Conservation (phyloP, 2,329 filamentous ascomycete species). For the Arthrobotrys conoides region DNA sequence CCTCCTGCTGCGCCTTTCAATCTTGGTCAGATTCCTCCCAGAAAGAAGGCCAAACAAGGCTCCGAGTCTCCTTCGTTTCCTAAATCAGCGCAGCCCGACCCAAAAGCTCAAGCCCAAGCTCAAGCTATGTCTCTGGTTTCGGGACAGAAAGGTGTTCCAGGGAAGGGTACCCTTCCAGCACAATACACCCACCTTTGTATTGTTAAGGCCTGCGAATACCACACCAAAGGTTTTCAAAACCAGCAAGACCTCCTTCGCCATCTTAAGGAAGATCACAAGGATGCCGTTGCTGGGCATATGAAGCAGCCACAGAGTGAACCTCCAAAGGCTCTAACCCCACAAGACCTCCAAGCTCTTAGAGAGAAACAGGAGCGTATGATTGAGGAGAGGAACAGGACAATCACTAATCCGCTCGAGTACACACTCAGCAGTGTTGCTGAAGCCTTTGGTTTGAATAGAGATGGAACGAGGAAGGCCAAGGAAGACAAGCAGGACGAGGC, state of each 20-base stretch:
- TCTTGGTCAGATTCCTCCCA: slow-evolving; percentile 41
- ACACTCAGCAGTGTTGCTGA: slow-evolving; percentile 51
- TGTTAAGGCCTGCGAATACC: slow-evolving; percentile 51
- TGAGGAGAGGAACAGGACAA: slow-evolving; percentile 45
- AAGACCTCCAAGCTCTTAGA: slow-evolving; percentile 22
- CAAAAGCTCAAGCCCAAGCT: not conserved
- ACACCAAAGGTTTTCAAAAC: slow-evolving; percentile 43
- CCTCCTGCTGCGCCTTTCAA: slow-evolving; percentile 39
- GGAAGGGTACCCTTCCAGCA: slow-evolving; percentile 30
- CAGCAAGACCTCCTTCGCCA: slow-evolving; percentile 46
- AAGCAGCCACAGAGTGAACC: slow-evolving; percentile 30
- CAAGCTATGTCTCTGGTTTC: not conserved
- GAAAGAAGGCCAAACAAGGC: slow-evolving; percentile 49
- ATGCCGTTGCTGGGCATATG: slow-evolving; percentile 22
- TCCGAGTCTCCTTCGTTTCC: slow-evolving; percentile 45
- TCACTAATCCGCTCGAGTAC: slow-evolving; percentile 57
- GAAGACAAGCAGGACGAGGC: slow-evolving; percentile 42
- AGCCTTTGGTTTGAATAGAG: slow-evolving; percentile 43
- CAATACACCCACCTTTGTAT: slow-evolving; percentile 49
- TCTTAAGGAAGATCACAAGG: slow-evolving; percentile 54
- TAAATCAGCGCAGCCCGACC: slow-evolving; percentile 41
- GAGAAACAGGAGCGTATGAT: slow-evolving; percentile 48
- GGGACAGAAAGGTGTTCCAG: slow-evolving; percentile 10
- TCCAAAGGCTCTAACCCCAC: not conserved
- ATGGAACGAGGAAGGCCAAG: slow-evolving; percentile 51